Evolutionary conservation across 192 early-diverging fungal species (phyloP).

Genomic region (Geranomyces michiganensis): DNA sequence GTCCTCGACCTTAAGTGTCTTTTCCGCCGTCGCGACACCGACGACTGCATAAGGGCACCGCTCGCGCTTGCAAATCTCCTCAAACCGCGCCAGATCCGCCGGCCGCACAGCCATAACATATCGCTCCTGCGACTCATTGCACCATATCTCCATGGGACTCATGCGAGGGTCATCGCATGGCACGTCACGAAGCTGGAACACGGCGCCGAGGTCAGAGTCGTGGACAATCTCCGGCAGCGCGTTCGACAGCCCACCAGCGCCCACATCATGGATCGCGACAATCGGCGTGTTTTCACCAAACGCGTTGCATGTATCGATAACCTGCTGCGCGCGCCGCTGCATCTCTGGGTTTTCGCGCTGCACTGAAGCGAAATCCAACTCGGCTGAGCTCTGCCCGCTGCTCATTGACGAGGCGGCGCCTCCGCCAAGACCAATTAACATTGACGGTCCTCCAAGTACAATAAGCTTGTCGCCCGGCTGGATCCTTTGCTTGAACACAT

Average conservation of each 20-base stretch:
- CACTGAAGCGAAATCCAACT: constrained; percentile 96
- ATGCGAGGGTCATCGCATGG: constrained; percentile 88
- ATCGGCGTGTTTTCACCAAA: constrained; percentile 82
- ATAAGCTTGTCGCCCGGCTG: constrained; percentile 75
- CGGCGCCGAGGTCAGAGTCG: constrained; percentile 87
- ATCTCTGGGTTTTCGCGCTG: constrained; percentile 99
- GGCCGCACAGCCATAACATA: constrained; percentile 92
- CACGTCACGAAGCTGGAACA: constrained; percentile 88
- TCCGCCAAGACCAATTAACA: constrained; percentile 99
- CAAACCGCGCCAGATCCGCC: constrained; percentile 69
- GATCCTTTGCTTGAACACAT: constrained; percentile 88
- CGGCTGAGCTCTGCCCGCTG: constrained; percentile 80
- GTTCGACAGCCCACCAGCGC: constrained; percentile 98
- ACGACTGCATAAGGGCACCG: constrained; percentile 90
- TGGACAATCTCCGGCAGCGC: constrained; percentile 98
- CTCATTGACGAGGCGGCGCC: constrained; percentile 97
- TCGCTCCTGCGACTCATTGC: constrained; percentile 98
- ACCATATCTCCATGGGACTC: constrained; percentile 99
- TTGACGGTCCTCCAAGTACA: constrained; percentile 93
- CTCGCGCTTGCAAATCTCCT: constrained; percentile 82
- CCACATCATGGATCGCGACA: constrained; percentile 97
- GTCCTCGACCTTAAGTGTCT: constrained; percentile 81
- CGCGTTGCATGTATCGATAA: constrained; percentile 90
- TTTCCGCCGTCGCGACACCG: constrained; percentile 83
- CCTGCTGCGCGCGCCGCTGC: constrained; percentile 96